Percentiles rank a stretch among this genome's conserved stretches.
phyloP scores from a whole-genome alignment of 257 asterid species.

The Solanum tarijense region DNA sequence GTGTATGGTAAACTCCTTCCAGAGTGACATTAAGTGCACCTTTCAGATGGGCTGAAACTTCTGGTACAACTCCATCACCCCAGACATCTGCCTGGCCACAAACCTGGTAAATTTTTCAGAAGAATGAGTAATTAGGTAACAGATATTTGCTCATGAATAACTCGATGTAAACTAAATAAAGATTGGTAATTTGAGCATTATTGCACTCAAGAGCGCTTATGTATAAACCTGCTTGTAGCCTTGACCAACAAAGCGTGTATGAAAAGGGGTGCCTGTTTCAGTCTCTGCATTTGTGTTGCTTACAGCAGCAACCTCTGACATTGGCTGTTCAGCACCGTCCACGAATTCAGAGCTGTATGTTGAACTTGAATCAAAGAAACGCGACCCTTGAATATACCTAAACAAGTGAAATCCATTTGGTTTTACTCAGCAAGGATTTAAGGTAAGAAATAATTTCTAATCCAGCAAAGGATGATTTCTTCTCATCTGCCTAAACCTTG shows the following conservation, averaged over 20 bases:
- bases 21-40: constrained; percentile 73
- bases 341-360: constrained; percentile 12
- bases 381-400: constrained; percentile 84
- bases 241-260: constrained; percentile 75
- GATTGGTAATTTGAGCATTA: background rate
- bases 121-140: background rate
- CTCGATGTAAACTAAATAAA: background rate
- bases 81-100: constrained; percentile 88
- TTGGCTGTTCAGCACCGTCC: constrained; percentile 17
- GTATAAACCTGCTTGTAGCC: constrained; percentile 82
- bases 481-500: background rate
- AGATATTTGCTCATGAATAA: background rate
- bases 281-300: constrained; percentile 11
- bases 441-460: background rate
- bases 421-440: background rate
- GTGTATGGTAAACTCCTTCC: constrained; percentile 81
- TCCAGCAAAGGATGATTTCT: background rate
- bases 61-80: constrained; percentile 96
- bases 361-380: constrained; percentile 35
- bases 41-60: constrained; percentile 76
- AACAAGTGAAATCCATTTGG: constrained; percentile 8
- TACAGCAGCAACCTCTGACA: constrained; percentile 24
- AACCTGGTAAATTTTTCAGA: constrained; percentile 32
- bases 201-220: background rate
- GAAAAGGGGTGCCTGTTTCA: constrained; percentile 35